A percentile compares a stretch with the other conserved stretches of the same genome.
Evolutionary conservation across 352 stramenopile genomes (phyloP).

Genomic region (Thalassiosira mediterranea): DNA sequence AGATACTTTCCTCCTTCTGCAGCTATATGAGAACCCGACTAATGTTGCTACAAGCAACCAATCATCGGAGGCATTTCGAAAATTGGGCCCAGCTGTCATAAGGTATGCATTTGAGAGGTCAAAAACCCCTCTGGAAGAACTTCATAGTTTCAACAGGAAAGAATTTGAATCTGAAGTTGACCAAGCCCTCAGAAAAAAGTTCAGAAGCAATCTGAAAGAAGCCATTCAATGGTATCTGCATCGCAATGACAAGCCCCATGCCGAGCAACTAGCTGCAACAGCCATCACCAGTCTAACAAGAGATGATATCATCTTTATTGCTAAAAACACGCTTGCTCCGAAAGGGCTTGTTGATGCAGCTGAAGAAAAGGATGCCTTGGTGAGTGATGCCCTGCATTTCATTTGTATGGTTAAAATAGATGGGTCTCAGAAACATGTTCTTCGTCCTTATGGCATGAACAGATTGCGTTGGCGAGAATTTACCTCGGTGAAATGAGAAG

Average conservation of each 20-base stretch:
- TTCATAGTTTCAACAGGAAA: conserved; percentile 28
- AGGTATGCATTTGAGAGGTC: conserved; percentile 18
- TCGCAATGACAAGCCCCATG: conserved; percentile 18
- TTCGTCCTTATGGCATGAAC: no score
- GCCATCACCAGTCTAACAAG: conserved; percentile 10
- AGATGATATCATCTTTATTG: conserved; percentile 20
- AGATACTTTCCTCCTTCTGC: conserved; percentile 28
- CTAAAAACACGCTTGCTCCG: conserved; percentile 8
- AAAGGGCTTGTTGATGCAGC: conserved; percentile 31
- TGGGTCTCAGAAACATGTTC: no score
- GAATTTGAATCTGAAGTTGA: conserved; percentile 30
- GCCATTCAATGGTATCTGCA: conserved; percentile 28
- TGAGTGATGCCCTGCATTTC: no score
- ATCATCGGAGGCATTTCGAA: conserved; percentile 3
- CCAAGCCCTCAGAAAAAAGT: conserved; percentile 24
- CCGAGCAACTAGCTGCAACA: conserved; percentile 20
- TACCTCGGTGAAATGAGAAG: conserved; percentile 12
- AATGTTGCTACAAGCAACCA: not conserved
- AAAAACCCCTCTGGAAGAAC: conserved; percentile 15
- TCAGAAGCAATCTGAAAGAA: conserved; percentile 27
- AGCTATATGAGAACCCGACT: conserved; percentile 27
- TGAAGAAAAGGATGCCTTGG: conserved; percentile 3
- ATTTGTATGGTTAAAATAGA: no score
- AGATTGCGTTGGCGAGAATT: conserved; percentile 20
- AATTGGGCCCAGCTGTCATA: conserved; percentile 33